phyloP scores from a whole-genome alignment of 2,329 filamentous ascomycete species.

The Fusarium chuoi region DNA sequence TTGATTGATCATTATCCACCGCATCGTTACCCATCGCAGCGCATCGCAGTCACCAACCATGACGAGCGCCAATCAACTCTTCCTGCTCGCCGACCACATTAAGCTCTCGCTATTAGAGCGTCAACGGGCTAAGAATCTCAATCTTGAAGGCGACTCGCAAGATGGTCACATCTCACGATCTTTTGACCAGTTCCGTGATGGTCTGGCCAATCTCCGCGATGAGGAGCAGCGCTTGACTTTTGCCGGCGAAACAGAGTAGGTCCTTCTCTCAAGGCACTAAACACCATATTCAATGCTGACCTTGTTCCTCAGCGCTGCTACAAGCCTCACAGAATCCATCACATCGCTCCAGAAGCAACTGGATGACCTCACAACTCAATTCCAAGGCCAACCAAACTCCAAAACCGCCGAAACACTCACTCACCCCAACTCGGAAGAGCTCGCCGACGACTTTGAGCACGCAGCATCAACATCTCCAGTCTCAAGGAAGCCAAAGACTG shows the following conservation, averaged over 20 bases:
- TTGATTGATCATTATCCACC: neutral
- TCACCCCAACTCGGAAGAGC: slow-evolving; percentile 71
- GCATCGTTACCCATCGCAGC: neutral
- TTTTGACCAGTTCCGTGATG: slow-evolving; percentile 85
- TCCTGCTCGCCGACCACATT: slow-evolving; percentile 94
- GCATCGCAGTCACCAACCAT: slow-evolving; percentile 37
- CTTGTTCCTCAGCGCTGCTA: slow-evolving; percentile 53
- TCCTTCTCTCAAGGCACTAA: neutral
- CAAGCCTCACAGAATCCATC: slow-evolving; percentile 70
- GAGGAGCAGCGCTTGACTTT: slow-evolving; percentile 73
- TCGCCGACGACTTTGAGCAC: slow-evolving; percentile 72
- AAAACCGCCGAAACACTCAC: slow-evolving; percentile 62
- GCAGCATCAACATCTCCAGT: slow-evolving; percentile 58
- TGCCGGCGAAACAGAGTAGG: slow-evolving; percentile 71
- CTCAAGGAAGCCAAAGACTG: slow-evolving; percentile 70
- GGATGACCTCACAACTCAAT: slow-evolving; percentile 81
- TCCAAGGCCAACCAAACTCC: slow-evolving; percentile 71
- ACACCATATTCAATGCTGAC: neutral
- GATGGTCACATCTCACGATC: slow-evolving; percentile 91
- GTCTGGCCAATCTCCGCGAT: slow-evolving; percentile 75
- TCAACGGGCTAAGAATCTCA: slow-evolving; percentile 83
- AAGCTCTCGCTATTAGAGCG: slow-evolving; percentile 95
- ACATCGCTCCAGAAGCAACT: slow-evolving; percentile 77
- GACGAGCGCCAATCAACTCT: slow-evolving; percentile 77
- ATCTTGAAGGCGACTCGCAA: slow-evolving; percentile 81